Evolutionary conservation across 768 basidiomycete species (phyloP), one percentile per base, ranked within the genome.

Genomic region (Ramaria rubella): DNA sequence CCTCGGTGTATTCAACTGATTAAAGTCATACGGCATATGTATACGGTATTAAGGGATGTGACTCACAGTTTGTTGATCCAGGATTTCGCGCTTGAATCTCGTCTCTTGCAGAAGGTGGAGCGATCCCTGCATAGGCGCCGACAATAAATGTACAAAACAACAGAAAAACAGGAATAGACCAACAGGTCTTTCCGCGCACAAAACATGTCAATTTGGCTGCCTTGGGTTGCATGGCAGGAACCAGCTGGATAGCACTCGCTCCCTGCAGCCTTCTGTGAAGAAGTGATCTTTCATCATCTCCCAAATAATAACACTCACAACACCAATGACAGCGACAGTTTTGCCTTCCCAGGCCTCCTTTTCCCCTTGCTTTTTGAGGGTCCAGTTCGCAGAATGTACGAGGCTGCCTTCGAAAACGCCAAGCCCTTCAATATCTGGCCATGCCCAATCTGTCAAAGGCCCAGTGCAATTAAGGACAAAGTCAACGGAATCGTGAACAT

Each of bases 381-480:
- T 76, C 81, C 84, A 86, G 1, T 77, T 65, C 0, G 84, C 86
- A 19, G 80, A 81, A 61, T 89, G 86, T 1, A 83, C 68, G 14
- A 85, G 66, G 51, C 70, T 73, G 3, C 86, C 86, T 58, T 76
- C 69, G 68, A 82, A 87, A 9, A 66, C 70, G 15, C 79, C 67
- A 27, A 86, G 64, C 4, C 83, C 85, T 9, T 71, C 65, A 40
- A 87, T 85, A 44, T 82, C 76, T 3, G 86, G 86, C 86, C 83
- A 86, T 26, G 74, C 71, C 83, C 83, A 86, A 5, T 80, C 67
- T 49, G 78, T 81, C 45, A 84, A 65, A 12, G 61, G 60, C 4
- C 83, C 83, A 21, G 77, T 66, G n/a, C 75, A 77, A 14, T 76
- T 78, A 51, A 86, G 74, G 33, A 86, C 70, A 0, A 85, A 70